Conservation (phyloP, 208 protist genomes). For the Leishmania gerbilli region DNA sequence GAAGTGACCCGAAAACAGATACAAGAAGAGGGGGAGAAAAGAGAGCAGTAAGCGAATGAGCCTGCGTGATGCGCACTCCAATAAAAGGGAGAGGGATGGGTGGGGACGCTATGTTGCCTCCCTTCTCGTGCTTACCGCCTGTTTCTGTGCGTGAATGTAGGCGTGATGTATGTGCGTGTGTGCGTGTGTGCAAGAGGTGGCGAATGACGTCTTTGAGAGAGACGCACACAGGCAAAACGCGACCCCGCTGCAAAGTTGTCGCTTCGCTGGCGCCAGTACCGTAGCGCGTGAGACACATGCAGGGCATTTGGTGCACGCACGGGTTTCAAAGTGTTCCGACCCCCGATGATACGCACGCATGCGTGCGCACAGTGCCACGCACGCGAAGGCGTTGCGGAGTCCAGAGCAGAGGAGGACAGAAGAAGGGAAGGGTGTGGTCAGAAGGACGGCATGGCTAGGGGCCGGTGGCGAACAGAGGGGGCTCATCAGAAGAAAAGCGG, state of each 20-base stretch:
- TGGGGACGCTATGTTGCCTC: not conserved
- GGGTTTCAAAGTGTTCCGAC: not conserved
- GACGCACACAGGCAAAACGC: not conserved
- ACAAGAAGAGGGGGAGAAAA: not conserved
- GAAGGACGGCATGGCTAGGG: not conserved
- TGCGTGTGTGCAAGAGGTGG: not conserved
- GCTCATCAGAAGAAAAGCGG: not conserved
- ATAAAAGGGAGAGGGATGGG: not conserved
- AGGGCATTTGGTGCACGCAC: not conserved
- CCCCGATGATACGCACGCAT: not conserved
- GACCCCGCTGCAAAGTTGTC: conserved; percentile 2
- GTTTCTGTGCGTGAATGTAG: not conserved
- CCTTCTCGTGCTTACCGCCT: not conserved
- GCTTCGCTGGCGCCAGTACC: conserved; percentile 2
- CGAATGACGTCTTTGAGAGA: not conserved
- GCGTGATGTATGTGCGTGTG: not conserved
- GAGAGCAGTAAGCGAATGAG: not conserved
- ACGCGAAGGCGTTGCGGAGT: not conserved
- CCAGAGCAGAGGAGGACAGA: conserved; percentile 9
- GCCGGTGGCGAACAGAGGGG: not conserved
- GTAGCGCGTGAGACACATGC: not conserved
- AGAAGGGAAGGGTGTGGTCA: not conserved
- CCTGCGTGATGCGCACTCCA: not conserved
- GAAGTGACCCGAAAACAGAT: not conserved
- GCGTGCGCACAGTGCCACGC: not conserved